A percentile compares a stretch with the other conserved stretches of the same genome.
phyloP scores from a whole-genome alignment of 2,329 filamentous ascomycete species.

The Claviceps quebecensis region DNA sequence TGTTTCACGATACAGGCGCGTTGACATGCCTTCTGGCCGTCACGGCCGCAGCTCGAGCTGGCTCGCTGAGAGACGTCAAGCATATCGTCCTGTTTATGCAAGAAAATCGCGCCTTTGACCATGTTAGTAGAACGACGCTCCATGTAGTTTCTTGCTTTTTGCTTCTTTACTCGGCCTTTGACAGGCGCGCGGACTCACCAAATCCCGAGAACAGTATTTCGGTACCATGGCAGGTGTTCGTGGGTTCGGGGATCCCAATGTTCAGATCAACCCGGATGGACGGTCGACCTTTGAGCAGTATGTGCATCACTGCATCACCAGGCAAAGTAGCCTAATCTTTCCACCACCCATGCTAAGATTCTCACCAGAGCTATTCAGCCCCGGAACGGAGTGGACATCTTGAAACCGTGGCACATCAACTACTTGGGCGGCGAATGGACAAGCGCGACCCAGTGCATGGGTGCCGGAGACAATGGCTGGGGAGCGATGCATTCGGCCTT shows the following conservation, averaged over 20 bases:
- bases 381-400: constrained; percentile 26
- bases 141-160: not conserved
- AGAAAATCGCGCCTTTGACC: constrained; percentile 22
- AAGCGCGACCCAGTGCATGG: constrained; percentile 37
- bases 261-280: constrained; percentile 18
- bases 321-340: not conserved
- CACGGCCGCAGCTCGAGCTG: constrained; percentile 14
- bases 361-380: not conserved
- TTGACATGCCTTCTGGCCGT: constrained; percentile 8
- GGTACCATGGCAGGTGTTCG: constrained; percentile 41
- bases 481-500: constrained; percentile 35
- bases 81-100: constrained; percentile 47
- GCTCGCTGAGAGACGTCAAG: constrained; percentile 34
- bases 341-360: not conserved
- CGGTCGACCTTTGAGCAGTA: constrained; percentile 34
- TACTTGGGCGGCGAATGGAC: constrained; percentile 31
- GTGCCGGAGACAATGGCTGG: constrained; percentile 37
- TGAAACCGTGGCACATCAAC: constrained; percentile 37
- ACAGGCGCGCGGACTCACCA: not conserved
- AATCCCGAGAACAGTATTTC: constrained; percentile 28
- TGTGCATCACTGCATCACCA: constrained; percentile 13
- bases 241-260: constrained; percentile 33
- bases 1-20: not conserved
- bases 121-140: constrained; percentile 10
- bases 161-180: not conserved